These are phyloP conservation scores for Tolypocladium pustulatum DNA, from an alignment of 2,329 filamentous ascomycete species.

Conservation along the genomic window DNA sequence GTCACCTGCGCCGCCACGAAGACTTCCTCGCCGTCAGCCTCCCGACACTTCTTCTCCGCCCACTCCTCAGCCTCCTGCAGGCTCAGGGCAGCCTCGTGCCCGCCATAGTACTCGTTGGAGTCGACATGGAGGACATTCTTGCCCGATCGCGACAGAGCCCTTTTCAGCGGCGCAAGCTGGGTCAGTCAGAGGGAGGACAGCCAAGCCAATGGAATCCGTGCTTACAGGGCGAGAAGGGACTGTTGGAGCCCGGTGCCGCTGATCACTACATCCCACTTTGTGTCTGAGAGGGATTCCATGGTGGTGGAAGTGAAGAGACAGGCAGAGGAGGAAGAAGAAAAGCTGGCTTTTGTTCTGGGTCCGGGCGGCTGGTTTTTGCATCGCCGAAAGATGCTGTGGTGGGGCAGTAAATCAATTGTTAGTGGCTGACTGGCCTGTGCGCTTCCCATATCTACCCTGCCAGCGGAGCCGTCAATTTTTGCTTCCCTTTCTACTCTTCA, in stretches of 20 bases:
- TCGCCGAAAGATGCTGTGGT: neutral
- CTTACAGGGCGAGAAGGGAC: slow-evolving; percentile 71
- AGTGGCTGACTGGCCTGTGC: neutral
- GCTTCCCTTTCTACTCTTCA: slow-evolving; percentile 15
- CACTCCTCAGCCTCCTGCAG: slow-evolving; percentile 72
- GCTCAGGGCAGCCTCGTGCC: slow-evolving; percentile 73
- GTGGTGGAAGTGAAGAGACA: slow-evolving; percentile 11
- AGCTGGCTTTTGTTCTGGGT: slow-evolving; percentile 5
- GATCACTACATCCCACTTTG: slow-evolving; percentile 70
- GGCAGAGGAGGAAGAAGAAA: slow-evolving; percentile 8
- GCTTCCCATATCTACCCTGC: neutral
- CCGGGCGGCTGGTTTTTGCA: slow-evolving; percentile 8
- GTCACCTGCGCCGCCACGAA: slow-evolving; percentile 22
- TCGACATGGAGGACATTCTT: slow-evolving; percentile 91
- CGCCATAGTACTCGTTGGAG: slow-evolving; percentile 79
- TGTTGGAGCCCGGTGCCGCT: slow-evolving; percentile 69
- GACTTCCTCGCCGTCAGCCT: slow-evolving; percentile 10
- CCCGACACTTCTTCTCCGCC: slow-evolving; percentile 35
- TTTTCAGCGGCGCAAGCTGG: slow-evolving; percentile 30
- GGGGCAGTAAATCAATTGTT: slow-evolving; percentile 2
- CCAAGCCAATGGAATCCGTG: slow-evolving; percentile 21
- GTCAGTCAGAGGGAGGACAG: slow-evolving; percentile 21
- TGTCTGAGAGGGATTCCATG: slow-evolving; percentile 68
- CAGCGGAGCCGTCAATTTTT: slow-evolving; percentile 16
- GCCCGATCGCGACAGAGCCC: slow-evolving; percentile 81